phyloP scores from a whole-genome alignment of 768 basidiomycete species.

The Zangia roseola region DNA sequence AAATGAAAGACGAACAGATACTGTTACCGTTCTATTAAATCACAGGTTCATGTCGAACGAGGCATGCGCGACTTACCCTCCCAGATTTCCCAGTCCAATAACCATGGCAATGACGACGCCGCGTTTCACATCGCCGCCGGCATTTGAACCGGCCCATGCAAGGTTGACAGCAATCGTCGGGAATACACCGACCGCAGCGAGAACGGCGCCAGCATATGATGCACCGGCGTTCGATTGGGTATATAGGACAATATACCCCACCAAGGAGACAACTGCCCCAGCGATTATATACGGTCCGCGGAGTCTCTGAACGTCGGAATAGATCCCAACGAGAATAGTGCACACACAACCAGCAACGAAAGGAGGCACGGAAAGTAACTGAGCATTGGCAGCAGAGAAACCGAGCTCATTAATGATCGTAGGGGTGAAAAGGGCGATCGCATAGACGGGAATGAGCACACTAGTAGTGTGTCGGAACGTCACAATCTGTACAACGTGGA shows the following conservation, averaged over 20 bases:
- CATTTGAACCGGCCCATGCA: conserved; percentile 56
- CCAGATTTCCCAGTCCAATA: conserved; percentile 54
- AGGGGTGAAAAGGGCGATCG: conserved; percentile 50
- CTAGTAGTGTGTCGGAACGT: conserved; percentile 21
- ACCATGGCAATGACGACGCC: conserved; percentile 54
- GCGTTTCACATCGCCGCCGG: conserved; percentile 54
- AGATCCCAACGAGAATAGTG: conserved; percentile 42
- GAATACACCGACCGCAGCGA: conserved; percentile 53
- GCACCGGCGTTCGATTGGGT: conserved; percentile 20
- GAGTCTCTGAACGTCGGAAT: conserved; percentile 41
- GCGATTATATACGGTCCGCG: conserved; percentile 51
- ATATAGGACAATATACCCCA: conserved; percentile 53
- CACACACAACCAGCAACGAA: conserved; percentile 46
- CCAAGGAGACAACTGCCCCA: conserved; percentile 41
- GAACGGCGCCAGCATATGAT: conserved; percentile 46
- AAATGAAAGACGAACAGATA: conserved; percentile 44
- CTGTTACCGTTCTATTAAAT: conserved; percentile 20
- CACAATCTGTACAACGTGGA: not conserved
- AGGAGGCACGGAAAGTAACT: conserved; percentile 49
- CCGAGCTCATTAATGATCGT: conserved; percentile 52
- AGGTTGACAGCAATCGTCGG: conserved; percentile 48
- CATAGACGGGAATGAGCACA: conserved; percentile 45
- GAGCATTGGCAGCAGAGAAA: conserved; percentile 49
- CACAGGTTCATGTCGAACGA: not conserved
- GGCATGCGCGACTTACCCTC: conserved; percentile 39